phyloP scores from a whole-genome alignment of 2,329 filamentous ascomycete species.

The Periconia macrospinosa region DNA sequence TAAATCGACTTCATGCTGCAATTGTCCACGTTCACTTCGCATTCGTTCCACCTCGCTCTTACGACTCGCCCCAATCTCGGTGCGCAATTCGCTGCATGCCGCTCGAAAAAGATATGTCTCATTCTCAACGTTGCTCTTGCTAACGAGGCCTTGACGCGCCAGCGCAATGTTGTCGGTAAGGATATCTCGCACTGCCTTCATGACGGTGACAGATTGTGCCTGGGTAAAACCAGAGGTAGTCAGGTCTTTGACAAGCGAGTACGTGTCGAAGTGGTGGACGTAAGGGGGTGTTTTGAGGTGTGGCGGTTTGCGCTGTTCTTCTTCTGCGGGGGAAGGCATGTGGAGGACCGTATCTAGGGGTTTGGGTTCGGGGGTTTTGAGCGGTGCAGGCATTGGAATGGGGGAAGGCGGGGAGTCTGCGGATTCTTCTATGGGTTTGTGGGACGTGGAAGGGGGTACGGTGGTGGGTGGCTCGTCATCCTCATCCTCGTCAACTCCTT shows the following conservation, averaged over 20 bases:
- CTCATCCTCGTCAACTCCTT: constrained; percentile 26
- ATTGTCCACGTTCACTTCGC: constrained; percentile 77
- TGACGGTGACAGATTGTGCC: constrained; percentile 77
- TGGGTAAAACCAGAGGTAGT: constrained; percentile 70
- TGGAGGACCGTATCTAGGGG: constrained; percentile 46
- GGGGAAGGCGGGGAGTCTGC: constrained; percentile 13
- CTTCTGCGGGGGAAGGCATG: constrained; percentile 43
- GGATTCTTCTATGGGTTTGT: constrained; percentile 13
- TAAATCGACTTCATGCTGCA: constrained; percentile 97
- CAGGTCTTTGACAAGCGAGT: constrained; percentile 81
- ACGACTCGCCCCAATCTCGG: constrained; percentile 79
- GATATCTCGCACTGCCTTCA: constrained; percentile 86
- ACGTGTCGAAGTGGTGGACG: constrained; percentile 96
- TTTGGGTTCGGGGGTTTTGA: constrained; percentile 30
- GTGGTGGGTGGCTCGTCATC: constrained; percentile 16
- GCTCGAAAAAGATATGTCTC: constrained; percentile 92
- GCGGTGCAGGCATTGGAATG: constrained; percentile 22
- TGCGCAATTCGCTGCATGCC: constrained; percentile 87
- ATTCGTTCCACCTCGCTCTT: constrained; percentile 78
- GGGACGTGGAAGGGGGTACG: constrained; percentile 14
- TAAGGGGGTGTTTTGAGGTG: constrained; percentile 76
- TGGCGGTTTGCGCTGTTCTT: constrained; percentile 57
- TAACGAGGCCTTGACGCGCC: constrained; percentile 78
- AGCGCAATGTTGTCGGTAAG: constrained; percentile 78
- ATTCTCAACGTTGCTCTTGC: constrained; percentile 92